These are phyloP conservation scores for Penicillium paxilli DNA, from an alignment of 495 filamentous ascomycete species.

Conservation along the genomic window DNA sequence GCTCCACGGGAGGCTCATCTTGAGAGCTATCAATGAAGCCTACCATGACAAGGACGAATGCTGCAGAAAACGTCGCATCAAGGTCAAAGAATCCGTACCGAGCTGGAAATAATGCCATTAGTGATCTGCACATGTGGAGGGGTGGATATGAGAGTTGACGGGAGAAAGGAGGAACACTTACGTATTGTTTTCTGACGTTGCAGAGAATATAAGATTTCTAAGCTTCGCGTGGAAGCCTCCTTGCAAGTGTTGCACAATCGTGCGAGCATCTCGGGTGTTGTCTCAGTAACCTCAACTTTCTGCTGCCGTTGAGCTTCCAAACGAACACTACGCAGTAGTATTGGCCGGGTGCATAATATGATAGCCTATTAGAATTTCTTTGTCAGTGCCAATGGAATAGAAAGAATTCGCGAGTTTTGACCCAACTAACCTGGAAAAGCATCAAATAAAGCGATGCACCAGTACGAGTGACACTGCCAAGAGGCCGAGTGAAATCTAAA, in stretches of 20 bases:
- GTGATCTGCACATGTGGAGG: background rate
- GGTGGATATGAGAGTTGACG: background rate
- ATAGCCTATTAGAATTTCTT: conserved; percentile 13
- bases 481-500: conserved; percentile 18
- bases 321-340: conserved; percentile 20
- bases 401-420: background rate
- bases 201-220: conserved; percentile 18
- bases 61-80: conserved; percentile 26
- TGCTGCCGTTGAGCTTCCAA: conserved; percentile 12
- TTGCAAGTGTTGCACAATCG: conserved; percentile 24
- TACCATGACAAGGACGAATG: conserved; percentile 24
- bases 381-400: background rate
- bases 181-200: conserved; percentile 20
- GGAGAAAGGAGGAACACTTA: too few relatives aligned
- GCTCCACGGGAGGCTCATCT: conserved; percentile 9
- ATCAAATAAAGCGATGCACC: conserved; percentile 22
- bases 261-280: conserved; percentile 5
- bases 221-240: conserved; percentile 22
- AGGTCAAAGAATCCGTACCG: conserved; percentile 28
- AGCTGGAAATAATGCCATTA: conserved; percentile 1
- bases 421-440: conserved; percentile 17
- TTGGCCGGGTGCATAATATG: conserved; percentile 23
- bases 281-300: background rate
- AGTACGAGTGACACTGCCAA: conserved; percentile 18
- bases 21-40: conserved; percentile 13